phyloP scores from a whole-genome alignment of 495 filamentous ascomycete genomes.

The Pyrenopolyporus hunteri region DNA sequence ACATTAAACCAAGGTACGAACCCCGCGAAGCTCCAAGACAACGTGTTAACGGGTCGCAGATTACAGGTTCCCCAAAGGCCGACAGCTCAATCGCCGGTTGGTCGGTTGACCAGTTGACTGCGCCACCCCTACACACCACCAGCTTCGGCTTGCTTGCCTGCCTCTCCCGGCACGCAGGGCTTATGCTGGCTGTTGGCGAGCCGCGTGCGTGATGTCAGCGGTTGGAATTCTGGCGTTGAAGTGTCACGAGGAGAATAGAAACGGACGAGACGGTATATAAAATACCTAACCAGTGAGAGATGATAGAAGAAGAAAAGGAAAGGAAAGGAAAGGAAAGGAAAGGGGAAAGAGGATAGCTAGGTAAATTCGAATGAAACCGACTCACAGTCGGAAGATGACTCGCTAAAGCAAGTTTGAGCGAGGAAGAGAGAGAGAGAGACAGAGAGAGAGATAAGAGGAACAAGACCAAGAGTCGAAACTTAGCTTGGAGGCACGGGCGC shows the following conservation, averaged over 20 bases:
- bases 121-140: constrained; percentile 37
- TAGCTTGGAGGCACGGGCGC: not conserved
- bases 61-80: not conserved
- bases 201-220: constrained; percentile 36
- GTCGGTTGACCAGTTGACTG: constrained; percentile 29
- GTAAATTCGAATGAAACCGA: constrained; percentile 15
- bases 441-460: constrained; percentile 1
- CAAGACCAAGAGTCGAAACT: constrained; percentile 4
- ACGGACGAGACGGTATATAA: constrained; percentile 2
- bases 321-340: not conserved
- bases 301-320: constrained; percentile 6
- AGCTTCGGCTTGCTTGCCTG: not conserved
- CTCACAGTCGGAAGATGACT: constrained; percentile 9
- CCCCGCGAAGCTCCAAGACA: constrained; percentile 27
- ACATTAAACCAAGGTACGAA: constrained; percentile 17
- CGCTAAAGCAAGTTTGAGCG: constrained; percentile 14
- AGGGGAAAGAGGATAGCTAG: not conserved
- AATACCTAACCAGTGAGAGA: not conserved
- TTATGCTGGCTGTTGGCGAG: constrained; percentile 16
- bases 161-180: not conserved
- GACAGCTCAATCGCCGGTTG: not conserved
- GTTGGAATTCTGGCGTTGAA: constrained; percentile 4
- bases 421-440: not conserved
- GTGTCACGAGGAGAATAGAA: constrained; percentile 24
- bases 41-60: not conserved